These are phyloP conservation scores for Papilionanthe hybrid DNA, from an alignment of 116 monocot genomes.

Conservation along the genomic window DNA sequence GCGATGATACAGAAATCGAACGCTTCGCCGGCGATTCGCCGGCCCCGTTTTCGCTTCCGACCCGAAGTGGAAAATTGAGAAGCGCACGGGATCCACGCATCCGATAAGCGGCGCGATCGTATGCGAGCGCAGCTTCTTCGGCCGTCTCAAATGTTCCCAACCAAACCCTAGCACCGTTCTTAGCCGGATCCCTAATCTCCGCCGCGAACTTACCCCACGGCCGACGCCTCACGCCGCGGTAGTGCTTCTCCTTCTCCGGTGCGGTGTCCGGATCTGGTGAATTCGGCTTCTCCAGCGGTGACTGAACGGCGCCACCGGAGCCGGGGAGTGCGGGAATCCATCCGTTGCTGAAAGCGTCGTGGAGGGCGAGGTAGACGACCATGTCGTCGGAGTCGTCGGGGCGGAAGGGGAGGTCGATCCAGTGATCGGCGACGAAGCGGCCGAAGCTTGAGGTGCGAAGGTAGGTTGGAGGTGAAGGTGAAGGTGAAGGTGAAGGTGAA, in stretches of 20 bases:
- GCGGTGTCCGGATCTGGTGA: not conserved
- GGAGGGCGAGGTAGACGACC: constrained; percentile 56
- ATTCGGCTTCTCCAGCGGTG: not conserved
- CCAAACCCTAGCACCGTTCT: constrained; percentile 51
- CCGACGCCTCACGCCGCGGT: constrained; percentile 52
- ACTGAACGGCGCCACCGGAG: constrained; percentile 1
- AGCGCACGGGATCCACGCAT: constrained; percentile 21
- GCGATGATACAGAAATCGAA: not conserved
- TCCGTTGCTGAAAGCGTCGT: constrained; percentile 53
- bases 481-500: not conserved
- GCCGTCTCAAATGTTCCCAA: constrained; percentile 44
- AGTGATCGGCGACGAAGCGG: constrained; percentile 44
- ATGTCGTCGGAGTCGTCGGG: constrained; percentile 69
- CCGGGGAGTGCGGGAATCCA: constrained; percentile 36
- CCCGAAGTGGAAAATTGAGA: constrained; percentile 13
- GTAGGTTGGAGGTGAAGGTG: constrained; percentile 12
- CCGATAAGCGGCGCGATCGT: constrained; percentile 19
- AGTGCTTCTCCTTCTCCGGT: constrained; percentile 35
- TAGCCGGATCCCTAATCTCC: constrained; percentile 65
- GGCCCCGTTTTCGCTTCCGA: not conserved
- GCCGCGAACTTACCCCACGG: constrained; percentile 72
- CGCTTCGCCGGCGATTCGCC: not conserved
- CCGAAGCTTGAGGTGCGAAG: constrained; percentile 52
- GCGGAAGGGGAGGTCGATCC: constrained; percentile 59
- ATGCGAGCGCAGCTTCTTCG: constrained; percentile 41